Evolutionary conservation across 106 monocot genomes (phyloP).

Genomic region (Alisma plantagoaquatica): DNA sequence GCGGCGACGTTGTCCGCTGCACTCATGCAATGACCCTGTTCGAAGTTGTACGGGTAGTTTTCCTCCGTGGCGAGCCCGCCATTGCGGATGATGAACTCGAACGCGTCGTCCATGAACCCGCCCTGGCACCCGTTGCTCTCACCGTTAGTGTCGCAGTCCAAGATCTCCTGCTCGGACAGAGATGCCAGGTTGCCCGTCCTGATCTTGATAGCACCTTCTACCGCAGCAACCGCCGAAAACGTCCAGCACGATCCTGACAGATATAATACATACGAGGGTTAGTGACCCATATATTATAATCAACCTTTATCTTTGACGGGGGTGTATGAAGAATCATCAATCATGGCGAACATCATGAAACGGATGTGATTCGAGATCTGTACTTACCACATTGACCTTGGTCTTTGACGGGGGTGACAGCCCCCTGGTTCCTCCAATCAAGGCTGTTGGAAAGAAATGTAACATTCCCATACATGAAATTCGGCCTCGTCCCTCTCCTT

Average conservation of each 20-base stretch:
- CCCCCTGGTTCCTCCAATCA: slow-evolving; percentile 5
- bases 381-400: slow-evolving; percentile 6
- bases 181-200: neutral
- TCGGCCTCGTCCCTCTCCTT: neutral
- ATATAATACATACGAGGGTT: neutral
- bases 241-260: neutral
- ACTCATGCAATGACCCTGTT: too few species aligned
- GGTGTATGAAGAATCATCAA: neutral
- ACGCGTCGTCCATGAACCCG: neutral
- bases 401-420: slow-evolving; percentile 3
- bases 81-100: neutral
- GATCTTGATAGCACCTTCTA: slow-evolving; percentile 1
- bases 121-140: neutral
- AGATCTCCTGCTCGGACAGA: slow-evolving; percentile 4
- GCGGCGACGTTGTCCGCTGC: neutral
- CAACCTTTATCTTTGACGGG: neutral
- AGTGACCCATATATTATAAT: neutral
- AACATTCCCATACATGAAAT: neutral
- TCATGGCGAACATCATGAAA: neutral
- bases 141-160: slow-evolving; percentile 1
- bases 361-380: too few species aligned
- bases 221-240: slow-evolving; percentile 1
- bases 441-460: neutral
- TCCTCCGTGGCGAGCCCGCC: neutral
- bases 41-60: neutral